Conservation (phyloP, 176 grass and related monocot species). For the Oryza officinalis region DNA sequence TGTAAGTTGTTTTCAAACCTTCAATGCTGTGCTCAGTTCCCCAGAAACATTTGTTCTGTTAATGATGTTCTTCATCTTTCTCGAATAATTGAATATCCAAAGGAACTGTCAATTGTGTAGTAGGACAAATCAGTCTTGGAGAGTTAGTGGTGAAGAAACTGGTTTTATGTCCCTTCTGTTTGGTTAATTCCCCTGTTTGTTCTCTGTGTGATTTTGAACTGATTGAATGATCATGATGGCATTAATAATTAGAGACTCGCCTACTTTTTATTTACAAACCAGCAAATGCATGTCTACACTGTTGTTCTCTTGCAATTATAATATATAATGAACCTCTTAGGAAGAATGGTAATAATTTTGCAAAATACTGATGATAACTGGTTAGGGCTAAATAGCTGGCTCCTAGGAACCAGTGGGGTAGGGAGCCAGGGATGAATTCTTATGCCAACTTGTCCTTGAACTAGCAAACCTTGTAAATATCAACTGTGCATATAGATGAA, state of each 20-base stretch:
- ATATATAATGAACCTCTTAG: neutral
- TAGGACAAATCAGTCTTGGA: neutral
- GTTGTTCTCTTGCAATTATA: neutral
- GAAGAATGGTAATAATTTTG: neutral
- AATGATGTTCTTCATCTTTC: slow-evolving; percentile 2
- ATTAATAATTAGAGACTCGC: neutral
- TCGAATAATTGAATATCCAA: neutral
- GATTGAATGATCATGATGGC: neutral
- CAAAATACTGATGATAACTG: neutral
- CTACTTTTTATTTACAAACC: neutral
- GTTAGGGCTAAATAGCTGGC: neutral
- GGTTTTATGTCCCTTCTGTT: neutral
- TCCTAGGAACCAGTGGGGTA: neutral
- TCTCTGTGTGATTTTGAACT: neutral
- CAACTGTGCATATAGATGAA: neutral
- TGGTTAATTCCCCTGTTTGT: neutral
- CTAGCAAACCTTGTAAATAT: slow-evolving; percentile 8
- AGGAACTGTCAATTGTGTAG: neutral
- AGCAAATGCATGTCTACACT: neutral
- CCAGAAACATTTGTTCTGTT: neutral
- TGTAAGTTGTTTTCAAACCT: neutral
- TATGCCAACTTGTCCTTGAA: slow-evolving; percentile 15
- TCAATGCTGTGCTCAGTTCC: neutral
- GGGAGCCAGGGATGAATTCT: neutral
- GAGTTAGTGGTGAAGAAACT: neutral